These are phyloP conservation scores for Herpetospermum pedunculosum DNA, from an alignment of 306 rosid species.

Conservation along the genomic window DNA sequence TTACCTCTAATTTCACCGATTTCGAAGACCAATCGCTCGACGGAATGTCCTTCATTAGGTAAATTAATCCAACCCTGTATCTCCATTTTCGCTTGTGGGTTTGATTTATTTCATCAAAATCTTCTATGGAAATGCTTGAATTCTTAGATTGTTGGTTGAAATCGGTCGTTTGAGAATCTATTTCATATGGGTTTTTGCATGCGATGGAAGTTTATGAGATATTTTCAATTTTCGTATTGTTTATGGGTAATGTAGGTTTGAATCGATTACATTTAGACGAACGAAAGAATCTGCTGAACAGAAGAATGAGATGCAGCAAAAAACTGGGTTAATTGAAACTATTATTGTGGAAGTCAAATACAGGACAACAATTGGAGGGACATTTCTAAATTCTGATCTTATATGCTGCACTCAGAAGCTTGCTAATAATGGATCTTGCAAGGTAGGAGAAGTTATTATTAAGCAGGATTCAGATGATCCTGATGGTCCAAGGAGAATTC, in stretches of 20 bases:
- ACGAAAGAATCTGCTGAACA: conserved; percentile 38
- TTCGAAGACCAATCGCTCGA: conserved; percentile 21
- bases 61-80: neutral
- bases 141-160: neutral
- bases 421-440: conserved; percentile 31
- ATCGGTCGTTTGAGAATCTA: neutral
- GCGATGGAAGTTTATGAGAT: too few relatives aligned
- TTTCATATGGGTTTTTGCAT: neutral
- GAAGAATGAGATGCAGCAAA: conserved; percentile 48
- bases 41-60: conserved; percentile 65
- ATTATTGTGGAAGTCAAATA: conserved; percentile 68
- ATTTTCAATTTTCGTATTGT: neutral
- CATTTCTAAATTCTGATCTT: conserved; percentile 38
- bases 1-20: conserved; percentile 3
- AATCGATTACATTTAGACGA: conserved; percentile 48
- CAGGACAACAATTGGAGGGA: conserved; percentile 54
- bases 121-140: neutral
- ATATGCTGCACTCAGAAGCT: conserved; percentile 54
- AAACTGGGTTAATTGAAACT: conserved; percentile 74
- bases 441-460: conserved; percentile 59
- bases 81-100: neutral
- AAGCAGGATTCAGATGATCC: conserved; percentile 32
- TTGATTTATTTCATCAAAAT: neutral
- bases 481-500: conserved; percentile 43
- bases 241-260: conserved; percentile 36